Evolutionary conservation across 257 asterid genomes (phyloP).

Genomic region (Handroanthus guayacan): DNA sequence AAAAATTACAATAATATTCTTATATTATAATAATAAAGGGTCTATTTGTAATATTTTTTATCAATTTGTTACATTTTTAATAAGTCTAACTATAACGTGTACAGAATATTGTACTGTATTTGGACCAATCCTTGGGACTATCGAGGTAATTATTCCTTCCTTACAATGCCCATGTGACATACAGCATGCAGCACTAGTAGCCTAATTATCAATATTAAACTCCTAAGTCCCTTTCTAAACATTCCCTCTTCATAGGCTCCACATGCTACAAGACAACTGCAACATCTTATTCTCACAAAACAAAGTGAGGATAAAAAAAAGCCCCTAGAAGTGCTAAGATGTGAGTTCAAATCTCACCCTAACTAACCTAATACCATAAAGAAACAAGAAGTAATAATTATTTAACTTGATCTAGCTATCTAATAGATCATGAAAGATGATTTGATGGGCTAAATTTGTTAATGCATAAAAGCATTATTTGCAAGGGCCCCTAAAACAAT

Average conservation of each 20-base stretch:
- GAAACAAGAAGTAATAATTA: background rate
- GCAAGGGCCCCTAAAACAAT: background rate
- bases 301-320: background rate
- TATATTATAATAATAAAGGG: no score
- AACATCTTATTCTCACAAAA: background rate
- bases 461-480: no score
- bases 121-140: no score
- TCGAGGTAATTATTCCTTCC: no score
- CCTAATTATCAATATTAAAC: background rate
- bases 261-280: background rate
- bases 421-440: conserved; percentile 3
- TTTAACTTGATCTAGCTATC: background rate
- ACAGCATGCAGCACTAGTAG: background rate
- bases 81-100: no score
- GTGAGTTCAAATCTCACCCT: background rate
- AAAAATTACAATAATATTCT: no score
- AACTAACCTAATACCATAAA: background rate
- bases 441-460: background rate
- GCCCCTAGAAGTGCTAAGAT: background rate
- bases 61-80: no score
- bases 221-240: background rate
- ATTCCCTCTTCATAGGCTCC: background rate
- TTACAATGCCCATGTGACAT: no score
- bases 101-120: no score
- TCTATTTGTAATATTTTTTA: no score